These are phyloP conservation scores for Chlamydomonas eustigma DNA, from an alignment of 139 green algal species.

Conservation along the genomic window DNA sequence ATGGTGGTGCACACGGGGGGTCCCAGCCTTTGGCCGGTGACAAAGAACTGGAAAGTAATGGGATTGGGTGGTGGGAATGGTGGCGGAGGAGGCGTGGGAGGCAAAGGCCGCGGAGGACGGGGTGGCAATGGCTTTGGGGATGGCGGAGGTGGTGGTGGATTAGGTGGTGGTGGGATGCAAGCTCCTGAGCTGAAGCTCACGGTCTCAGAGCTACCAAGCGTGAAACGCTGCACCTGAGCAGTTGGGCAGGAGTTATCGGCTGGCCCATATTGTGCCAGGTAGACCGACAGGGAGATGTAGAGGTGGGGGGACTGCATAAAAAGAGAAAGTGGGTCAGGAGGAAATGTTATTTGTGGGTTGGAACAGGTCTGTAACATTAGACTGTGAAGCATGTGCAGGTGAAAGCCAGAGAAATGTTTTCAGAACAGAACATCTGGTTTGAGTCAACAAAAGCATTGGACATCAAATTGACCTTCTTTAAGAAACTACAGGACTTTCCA, in stretches of 20 bases:
- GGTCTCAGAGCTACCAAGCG: background rate
- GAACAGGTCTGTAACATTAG: no score
- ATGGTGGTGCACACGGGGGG: background rate
- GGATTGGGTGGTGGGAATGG: background rate
- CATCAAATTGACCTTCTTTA: background rate
- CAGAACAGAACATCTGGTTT: no score
- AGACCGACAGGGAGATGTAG: no score
- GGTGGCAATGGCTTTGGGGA: background rate
- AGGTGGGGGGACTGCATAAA: no score
- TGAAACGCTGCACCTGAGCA: background rate
- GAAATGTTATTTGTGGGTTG: no score
- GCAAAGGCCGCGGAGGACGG: background rate
- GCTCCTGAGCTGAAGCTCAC: background rate
- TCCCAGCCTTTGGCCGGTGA: background rate
- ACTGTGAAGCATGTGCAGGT: no score
- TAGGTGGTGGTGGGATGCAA: background rate
- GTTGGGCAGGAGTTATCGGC: background rate
- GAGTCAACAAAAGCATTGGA: no score
- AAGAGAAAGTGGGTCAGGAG: no score
- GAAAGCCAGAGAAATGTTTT: no score
- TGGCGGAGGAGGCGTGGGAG: conserved; percentile 6
- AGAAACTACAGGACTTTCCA: background rate
- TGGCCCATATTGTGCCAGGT: background rate
- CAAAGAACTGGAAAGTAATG: conserved; percentile 8
- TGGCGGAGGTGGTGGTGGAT: background rate